phyloP scores from a whole-genome alignment of 768 basidiomycete genomes.

The Vishniacozyma victoriae region DNA sequence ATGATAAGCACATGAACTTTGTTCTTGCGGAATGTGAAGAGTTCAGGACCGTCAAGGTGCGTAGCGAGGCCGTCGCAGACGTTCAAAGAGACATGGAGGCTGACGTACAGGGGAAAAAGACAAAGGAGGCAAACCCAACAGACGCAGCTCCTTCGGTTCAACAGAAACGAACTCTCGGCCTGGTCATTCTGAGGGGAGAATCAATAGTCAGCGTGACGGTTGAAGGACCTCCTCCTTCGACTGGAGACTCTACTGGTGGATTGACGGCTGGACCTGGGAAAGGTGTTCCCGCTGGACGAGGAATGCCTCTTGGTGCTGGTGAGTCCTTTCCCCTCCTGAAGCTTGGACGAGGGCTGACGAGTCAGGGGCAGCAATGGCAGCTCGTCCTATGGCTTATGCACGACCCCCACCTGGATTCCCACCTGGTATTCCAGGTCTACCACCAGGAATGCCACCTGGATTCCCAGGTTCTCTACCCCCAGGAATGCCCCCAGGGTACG shows the following conservation, averaged over 20 bases:
- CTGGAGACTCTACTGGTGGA: slow-evolving; percentile 83
- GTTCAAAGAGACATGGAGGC: not conserved
- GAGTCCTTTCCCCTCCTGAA: slow-evolving; percentile 30
- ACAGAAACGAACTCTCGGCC: slow-evolving; percentile 91
- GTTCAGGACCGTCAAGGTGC: slow-evolving; percentile 92
- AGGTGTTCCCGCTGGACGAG: slow-evolving; percentile 92
- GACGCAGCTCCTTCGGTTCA: slow-evolving; percentile 64
- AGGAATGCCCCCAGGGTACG: slow-evolving; percentile 46
- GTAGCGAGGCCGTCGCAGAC: slow-evolving; percentile 1
- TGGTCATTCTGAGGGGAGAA: slow-evolving; percentile 94
- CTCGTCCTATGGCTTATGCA: slow-evolving; percentile 49
- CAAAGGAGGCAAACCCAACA: slow-evolving; percentile 55
- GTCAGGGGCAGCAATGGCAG: slow-evolving; percentile 45
- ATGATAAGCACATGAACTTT: slow-evolving; percentile 99
- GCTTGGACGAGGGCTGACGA: no score
- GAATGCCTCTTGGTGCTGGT: slow-evolving; percentile 64
- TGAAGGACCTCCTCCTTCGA: slow-evolving; percentile 88
- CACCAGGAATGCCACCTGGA: slow-evolving; percentile 51
- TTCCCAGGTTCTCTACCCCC: slow-evolving; percentile 42
- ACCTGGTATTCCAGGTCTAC: slow-evolving; percentile 68
- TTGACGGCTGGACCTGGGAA: slow-evolving; percentile 82
- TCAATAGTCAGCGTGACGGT: slow-evolving; percentile 91
- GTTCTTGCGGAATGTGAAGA: slow-evolving; percentile 98
- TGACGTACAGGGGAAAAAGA: slow-evolving; percentile 49
- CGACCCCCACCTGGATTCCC: slow-evolving; percentile 49